Base-by-base conservation (phyloP, 2,329 filamentous ascomycete species). In the Trichoderma asperellum region DNA sequence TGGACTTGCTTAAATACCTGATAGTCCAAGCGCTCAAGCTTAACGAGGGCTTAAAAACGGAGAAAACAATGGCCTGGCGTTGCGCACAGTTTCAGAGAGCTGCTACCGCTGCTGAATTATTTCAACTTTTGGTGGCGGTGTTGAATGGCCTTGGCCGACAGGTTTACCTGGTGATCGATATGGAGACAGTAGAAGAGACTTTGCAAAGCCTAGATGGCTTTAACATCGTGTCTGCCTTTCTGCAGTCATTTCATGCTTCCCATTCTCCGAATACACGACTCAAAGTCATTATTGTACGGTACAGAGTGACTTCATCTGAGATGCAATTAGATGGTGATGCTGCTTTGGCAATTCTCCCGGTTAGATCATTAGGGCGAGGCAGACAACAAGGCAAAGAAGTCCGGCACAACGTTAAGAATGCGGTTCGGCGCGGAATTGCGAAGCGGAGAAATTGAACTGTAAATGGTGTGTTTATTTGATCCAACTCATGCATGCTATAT, bases 401-500 rank as follows among this genome's bases (percentile, higher is more conserved):
- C 16, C 5, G 47, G 16, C 47, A 49, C 21, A 49, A 24, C n/a
- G n/a, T 49, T n/a, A 49, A 24, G 10, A 49, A 10, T 24, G 21
- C 47, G 4, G n/a, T 49, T 12, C 47, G 47, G 18, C 58, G 35
- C 3, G 14, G 40, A 35, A 47, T 24, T 21, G 24, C n/a, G 4
- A 49, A 8, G 12, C 47, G n/a, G 21, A 27, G 32, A 16, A 57
- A 43, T 16, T 60, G 57, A 24, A 40, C 35, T 29, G 40, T 27
- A 14, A 14, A 60, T 60, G 5, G 4, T 27, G 24, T 60, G 14
- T 58, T 63, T 49, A 43, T 49, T 47, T 68, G 27, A 52, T 61
- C 57, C 35, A 55, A 68, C 60, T 61, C 56, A 68, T 68, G 65
- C 43, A 60, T 68, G 56, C 57, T 55, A 60, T 60, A 59, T 55